phyloP scores from a whole-genome alignment of 352 stramenopile genomes.

The Pythium scleroteichum region DNA sequence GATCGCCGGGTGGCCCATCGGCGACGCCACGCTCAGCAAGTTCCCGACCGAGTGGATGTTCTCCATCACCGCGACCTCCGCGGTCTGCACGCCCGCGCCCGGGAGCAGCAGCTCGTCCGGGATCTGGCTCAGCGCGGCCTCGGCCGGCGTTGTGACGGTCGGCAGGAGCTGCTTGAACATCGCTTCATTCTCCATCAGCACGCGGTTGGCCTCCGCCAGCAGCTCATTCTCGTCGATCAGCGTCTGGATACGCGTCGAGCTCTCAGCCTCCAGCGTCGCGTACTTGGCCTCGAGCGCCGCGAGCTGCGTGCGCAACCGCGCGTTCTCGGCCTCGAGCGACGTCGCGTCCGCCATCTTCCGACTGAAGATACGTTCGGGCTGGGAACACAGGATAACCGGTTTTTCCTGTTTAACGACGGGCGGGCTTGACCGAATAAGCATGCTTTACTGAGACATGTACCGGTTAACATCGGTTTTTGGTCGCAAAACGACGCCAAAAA shows the following conservation, averaged over 20 bases:
- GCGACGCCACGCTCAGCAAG: slow-evolving; percentile 58
- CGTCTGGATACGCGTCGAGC: slow-evolving; percentile 43
- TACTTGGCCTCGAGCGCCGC: slow-evolving; percentile 51
- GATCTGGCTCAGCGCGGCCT: slow-evolving; percentile 39
- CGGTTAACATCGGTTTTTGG: too few species aligned
- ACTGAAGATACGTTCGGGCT: too few species aligned
- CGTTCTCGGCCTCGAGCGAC: slow-evolving; percentile 45
- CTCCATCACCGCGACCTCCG: slow-evolving; percentile 36
- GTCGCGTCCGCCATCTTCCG: slow-evolving; percentile 10
- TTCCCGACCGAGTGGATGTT: slow-evolving; percentile 68
- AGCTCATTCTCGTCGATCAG: slow-evolving; percentile 77
- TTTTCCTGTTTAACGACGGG: too few species aligned
- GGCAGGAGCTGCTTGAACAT: slow-evolving; percentile 33
- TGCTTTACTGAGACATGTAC: too few species aligned
- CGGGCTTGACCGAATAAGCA: too few species aligned
- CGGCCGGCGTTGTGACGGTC: background rate
- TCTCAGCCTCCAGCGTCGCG: slow-evolving; percentile 37
- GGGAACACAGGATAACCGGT: too few species aligned
- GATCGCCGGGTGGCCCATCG: slow-evolving; percentile 37
- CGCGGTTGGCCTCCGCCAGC: slow-evolving; percentile 69
- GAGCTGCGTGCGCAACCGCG: slow-evolving; percentile 44
- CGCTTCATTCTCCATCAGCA: slow-evolving; percentile 57
- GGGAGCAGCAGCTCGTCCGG: slow-evolving; percentile 74
- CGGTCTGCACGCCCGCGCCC: slow-evolving; percentile 35
- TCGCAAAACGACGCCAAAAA: too few species aligned